Conservation (phyloP, 2,329 filamentous ascomycete genomes). For the Pseudocercospora cruenta region DNA sequence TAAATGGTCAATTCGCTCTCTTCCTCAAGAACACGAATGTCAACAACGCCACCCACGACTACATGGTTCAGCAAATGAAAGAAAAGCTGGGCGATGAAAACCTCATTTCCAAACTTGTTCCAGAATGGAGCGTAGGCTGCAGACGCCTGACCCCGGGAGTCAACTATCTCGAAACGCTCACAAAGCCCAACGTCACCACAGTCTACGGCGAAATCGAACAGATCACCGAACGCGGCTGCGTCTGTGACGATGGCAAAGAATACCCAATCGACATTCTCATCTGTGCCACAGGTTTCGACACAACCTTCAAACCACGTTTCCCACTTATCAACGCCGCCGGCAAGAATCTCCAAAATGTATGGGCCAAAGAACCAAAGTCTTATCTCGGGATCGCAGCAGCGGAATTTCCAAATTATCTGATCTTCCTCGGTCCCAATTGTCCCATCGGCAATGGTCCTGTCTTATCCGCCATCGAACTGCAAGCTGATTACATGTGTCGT, state of each 20-base stretch:
- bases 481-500: conserved; percentile 23
- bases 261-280: conserved; percentile 55
- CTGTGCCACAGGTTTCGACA: conserved; percentile 62
- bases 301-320: conserved; percentile 35
- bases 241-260: conserved; percentile 33
- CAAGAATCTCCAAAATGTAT: conserved; percentile 22
- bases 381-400: conserved; percentile 22
- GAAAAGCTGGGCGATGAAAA: conserved; percentile 43
- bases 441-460: conserved; percentile 23
- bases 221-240: conserved; percentile 36
- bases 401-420: conserved; percentile 23
- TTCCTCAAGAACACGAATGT: conserved; percentile 53
- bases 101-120: conserved; percentile 49
- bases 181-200: conserved; percentile 35
- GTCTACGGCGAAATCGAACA: conserved; percentile 36
- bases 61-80: conserved; percentile 45
- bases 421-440: conserved; percentile 24
- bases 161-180: conserved; percentile 46
- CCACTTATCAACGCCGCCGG: conserved; percentile 12
- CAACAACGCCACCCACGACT: conserved; percentile 47
- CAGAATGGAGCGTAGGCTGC: conserved; percentile 47
- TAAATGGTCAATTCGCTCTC: conserved; percentile 58
- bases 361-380: conserved; percentile 20
- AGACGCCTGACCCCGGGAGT: conserved; percentile 46
- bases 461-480: conserved; percentile 22